Percentiles rank a stretch among this genome's conserved stretches.
phyloP scores from a whole-genome alignment of 1,284 basidiomycete species.

The Heterobasidion annosum region DNA sequence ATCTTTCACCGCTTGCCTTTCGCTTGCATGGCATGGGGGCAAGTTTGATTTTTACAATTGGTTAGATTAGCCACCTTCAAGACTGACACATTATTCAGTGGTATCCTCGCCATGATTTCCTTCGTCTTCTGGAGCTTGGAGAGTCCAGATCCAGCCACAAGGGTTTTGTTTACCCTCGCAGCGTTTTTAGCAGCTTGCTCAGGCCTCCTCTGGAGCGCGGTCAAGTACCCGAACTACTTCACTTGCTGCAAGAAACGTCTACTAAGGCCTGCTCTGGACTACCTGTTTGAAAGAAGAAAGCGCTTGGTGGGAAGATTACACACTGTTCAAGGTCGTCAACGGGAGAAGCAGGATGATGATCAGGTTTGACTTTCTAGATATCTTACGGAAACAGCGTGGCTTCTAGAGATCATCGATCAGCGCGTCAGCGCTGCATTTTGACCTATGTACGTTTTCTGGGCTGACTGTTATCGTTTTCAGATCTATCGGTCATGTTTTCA shows the following conservation, averaged over 20 bases:
- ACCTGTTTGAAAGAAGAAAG: too few species aligned
- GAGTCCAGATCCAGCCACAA: not conserved
- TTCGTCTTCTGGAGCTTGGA: constrained; percentile 1
- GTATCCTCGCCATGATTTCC: not conserved
- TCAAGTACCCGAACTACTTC: not conserved
- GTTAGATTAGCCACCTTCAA: too few species aligned
- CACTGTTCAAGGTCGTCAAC: too few species aligned
- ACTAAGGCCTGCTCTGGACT: too few species aligned
- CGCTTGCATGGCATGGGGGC: not conserved
- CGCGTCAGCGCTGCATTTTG: too few species aligned
- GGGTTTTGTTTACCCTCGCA: not conserved
- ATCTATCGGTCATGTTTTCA: not conserved
- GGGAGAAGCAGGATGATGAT: too few species aligned
- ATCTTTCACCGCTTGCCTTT: constrained; percentile 1
- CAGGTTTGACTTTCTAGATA: too few species aligned
- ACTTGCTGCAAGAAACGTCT: not conserved
- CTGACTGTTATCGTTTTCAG: too few species aligned
- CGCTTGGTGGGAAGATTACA: too few species aligned
- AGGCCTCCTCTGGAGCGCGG: not conserved
- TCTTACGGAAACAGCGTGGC: too few species aligned
- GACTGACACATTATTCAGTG: not conserved
- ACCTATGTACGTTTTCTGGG: too few species aligned
- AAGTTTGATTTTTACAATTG: not conserved
- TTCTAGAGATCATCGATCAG: too few species aligned
- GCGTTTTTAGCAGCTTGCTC: not conserved